phyloP scores from a whole-genome alignment of 1,139 yeast genomes.

The Taphrina populina region DNA sequence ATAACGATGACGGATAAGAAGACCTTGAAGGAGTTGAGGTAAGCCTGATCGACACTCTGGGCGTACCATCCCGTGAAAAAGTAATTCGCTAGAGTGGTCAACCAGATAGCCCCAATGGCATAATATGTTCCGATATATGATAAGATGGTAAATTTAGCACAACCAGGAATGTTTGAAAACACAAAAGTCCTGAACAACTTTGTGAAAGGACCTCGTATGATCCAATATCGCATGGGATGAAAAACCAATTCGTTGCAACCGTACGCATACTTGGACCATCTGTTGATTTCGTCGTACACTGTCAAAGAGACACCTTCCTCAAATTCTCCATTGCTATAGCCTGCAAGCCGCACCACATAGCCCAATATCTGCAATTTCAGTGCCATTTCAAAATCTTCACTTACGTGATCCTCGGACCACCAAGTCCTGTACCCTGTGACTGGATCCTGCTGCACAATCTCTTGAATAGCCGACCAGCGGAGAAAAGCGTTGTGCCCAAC shows the following conservation, averaged over 20 bases:
- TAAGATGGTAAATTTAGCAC: slow-evolving; percentile 37
- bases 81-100: slow-evolving; percentile 35
- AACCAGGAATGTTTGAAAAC: slow-evolving; percentile 34
- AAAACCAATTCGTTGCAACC: slow-evolving; percentile 38
- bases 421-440: slow-evolving; percentile 26
- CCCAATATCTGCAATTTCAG: slow-evolving; percentile 37
- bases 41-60: slow-evolving; percentile 35
- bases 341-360: slow-evolving; percentile 35
- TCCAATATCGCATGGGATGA: slow-evolving; percentile 35
- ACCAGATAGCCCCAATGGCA: slow-evolving; percentile 36
- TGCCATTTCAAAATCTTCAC: slow-evolving; percentile 38
- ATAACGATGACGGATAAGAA: slow-evolving; percentile 36
- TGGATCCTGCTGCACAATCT: slow-evolving; percentile 10
- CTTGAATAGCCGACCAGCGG: slow-evolving; percentile 37
- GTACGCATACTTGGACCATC: slow-evolving; percentile 38
- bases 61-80: slow-evolving; percentile 38
- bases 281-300: slow-evolving; percentile 38
- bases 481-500: slow-evolving; percentile 38
- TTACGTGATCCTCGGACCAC: slow-evolving; percentile 37
- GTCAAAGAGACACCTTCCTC: slow-evolving; percentile 39
- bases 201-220: slow-evolving; percentile 34
- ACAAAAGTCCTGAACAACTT: slow-evolving; percentile 36
- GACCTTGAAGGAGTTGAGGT: slow-evolving; percentile 36
- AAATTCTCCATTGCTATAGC: slow-evolving; percentile 36
- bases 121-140: slow-evolving; percentile 38